A percentile compares a stretch with the other conserved stretches of the same genome.
Conservation (phyloP, 192 early-diverging fungal genomes). For the Backusella tarrabulga region DNA sequence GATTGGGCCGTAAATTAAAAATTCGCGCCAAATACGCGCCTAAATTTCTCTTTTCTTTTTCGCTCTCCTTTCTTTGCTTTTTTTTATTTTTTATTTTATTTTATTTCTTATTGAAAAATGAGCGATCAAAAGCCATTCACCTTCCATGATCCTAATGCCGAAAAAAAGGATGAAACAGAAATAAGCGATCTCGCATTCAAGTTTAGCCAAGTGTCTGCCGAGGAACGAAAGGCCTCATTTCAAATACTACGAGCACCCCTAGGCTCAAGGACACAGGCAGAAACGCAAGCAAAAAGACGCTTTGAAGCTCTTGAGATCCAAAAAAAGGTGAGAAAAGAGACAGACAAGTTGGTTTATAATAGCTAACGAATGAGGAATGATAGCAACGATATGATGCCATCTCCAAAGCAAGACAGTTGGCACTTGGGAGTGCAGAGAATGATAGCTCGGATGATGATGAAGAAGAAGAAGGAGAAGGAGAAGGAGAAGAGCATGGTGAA, state of each 20-base stretch:
- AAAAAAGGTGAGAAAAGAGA: slow-evolving; percentile 1
- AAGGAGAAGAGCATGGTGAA: neutral
- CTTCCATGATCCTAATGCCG: neutral
- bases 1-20: no score
- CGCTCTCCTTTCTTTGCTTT: neutral
- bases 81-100: neutral
- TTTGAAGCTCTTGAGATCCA: slow-evolving; percentile 18
- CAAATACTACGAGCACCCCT: slow-evolving; percentile 16
- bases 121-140: neutral
- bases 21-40: no score
- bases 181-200: slow-evolving; percentile 2
- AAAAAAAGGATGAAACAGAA: slow-evolving; percentile 19
- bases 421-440: neutral
- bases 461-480: slow-evolving; percentile 11
- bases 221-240: slow-evolving; percentile 4
- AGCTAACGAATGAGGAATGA: neutral
- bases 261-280: neutral
- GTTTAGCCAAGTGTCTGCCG: slow-evolving; percentile 21
- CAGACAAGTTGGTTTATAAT: neutral
- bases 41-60: no score
- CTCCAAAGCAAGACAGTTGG: slow-evolving; percentile 8
- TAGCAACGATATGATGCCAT: neutral
- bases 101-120: neutral
- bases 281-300: slow-evolving; percentile 22
- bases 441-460: slow-evolving; percentile 8